Base-by-base conservation (phyloP, 768 basidiomycete genomes). In the Rhodotorula kratochvilovae region DNA sequence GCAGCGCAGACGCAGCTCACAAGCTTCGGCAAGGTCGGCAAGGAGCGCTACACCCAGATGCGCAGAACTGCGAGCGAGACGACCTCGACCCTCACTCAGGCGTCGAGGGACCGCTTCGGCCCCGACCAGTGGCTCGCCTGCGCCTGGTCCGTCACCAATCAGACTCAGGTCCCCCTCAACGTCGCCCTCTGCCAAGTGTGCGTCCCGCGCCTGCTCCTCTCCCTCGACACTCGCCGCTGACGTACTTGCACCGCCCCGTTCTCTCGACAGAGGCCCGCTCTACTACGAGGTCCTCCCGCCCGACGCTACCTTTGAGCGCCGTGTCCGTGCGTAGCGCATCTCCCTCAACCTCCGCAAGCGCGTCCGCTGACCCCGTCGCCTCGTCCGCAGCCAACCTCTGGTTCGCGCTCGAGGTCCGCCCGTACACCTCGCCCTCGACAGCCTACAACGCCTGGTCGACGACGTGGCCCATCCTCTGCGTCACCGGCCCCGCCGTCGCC, bases 151-250 rank as follows among this genome's bases (percentile, higher is more conserved):
- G 66, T 75, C 8, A 55, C 39, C n/a, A 75, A 75, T 57, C 60
- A 66, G 39, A 66, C 73, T 23, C 63, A 68, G 31, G n/a, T 75
- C 4, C 62, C 73, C 4, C 43, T 75, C 56, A 75, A 75, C 48
- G 61, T 75, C 25, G 59, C 31, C 15, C 54, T 64, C 21, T 35
- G 17, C 21, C 54, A 45, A 29, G 42, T 45, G 48, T 43, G 45
- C 51, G 5, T n/a, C 51, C 25, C 17, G 23, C 23, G 7, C 11
- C 25, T 10, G 12, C 39, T 46, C 33, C 35, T 13, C 29, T 25
- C 29, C 21, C 2, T 10, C 35, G 33, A 19, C 12, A 55, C 54
- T 33, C 7, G 29, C 54, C 31, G 45, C 43, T 33, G 23, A 25
- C 31, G 45, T 7, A 29, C 27, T 2, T 51, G 25, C 50, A 21